phyloP scores from a whole-genome alignment of 331 rosid species.

The Cydonia oblonga region DNA sequence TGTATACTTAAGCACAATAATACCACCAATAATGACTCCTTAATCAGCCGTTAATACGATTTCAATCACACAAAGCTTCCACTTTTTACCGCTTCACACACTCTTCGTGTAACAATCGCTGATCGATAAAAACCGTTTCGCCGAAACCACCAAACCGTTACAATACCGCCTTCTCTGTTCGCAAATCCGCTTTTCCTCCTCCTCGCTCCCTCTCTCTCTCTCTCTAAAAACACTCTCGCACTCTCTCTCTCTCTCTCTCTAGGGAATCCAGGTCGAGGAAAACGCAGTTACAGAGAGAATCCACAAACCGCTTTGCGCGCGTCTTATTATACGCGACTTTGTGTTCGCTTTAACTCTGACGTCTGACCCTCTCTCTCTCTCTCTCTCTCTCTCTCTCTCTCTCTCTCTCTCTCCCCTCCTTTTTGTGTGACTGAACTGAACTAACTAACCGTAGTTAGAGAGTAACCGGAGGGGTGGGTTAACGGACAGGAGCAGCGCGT shows the following conservation, averaged over 20 bases:
- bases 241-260: background rate
- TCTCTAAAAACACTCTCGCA: background rate
- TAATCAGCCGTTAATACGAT: background rate
- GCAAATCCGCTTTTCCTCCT: slow-evolving; percentile 12
- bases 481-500: slow-evolving; percentile 6
- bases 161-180: slow-evolving; percentile 20
- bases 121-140: slow-evolving; percentile 18
- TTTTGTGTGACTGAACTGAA: slow-evolving; percentile 2
- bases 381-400: background rate
- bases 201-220: background rate
- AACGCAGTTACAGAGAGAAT: slow-evolving; percentile 36
- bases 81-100: background rate
- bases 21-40: background rate
- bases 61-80: background rate
- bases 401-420: background rate
- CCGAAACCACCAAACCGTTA: slow-evolving; percentile 23
- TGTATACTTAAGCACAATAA: background rate
- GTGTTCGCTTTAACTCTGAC: slow-evolving; percentile 10
- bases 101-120: background rate
- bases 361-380: background rate
- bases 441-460: slow-evolving; percentile 34
- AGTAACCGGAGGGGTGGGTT: slow-evolving; percentile 14
- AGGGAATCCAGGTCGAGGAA: slow-evolving; percentile 17
- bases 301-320: slow-evolving; percentile 36
- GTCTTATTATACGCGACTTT: slow-evolving; percentile 34